These are phyloP conservation scores for Chrysanthemum makinoi DNA, from an alignment of 129 eudicot species.

Conservation along the genomic window DNA sequence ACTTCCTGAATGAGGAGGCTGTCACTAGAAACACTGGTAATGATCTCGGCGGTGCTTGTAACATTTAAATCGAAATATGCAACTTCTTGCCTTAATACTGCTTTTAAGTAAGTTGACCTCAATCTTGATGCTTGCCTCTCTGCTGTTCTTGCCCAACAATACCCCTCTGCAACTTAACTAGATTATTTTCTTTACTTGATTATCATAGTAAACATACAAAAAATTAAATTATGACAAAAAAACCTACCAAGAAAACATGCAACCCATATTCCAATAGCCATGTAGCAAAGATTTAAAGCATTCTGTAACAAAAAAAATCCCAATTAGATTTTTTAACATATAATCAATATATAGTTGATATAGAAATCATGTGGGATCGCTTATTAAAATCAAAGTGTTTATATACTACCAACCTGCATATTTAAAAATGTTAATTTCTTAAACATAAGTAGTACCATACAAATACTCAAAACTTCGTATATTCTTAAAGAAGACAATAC, in stretches of 20 bases:
- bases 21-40: slow-evolving; percentile 54
- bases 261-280: slow-evolving; percentile 61
- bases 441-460: no score
- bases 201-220: neutral
- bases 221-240: neutral
- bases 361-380: no score
- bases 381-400: no score
- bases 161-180: slow-evolving; percentile 41
- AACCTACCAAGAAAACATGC: slow-evolving; percentile 63
- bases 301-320: slow-evolving; percentile 37
- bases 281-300: slow-evolving; percentile 49
- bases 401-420: no score
- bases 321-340: neutral
- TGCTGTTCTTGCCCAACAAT: slow-evolving; percentile 67
- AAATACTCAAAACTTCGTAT: neutral
- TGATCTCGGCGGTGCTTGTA: slow-evolving; percentile 52
- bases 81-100: slow-evolving; percentile 59
- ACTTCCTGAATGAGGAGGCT: slow-evolving; percentile 56
- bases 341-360: neutral
- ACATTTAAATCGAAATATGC: slow-evolving; percentile 55
- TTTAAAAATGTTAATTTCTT: no score
- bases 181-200: neutral
- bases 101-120: slow-evolving; percentile 52
- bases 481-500: neutral
- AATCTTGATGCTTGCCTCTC: slow-evolving; percentile 58